Evolutionary conservation across 164 flowering plant genomes (phyloP), one percentile per base, ranked within the genome.

Genomic region (Nelumbo lutea): DNA sequence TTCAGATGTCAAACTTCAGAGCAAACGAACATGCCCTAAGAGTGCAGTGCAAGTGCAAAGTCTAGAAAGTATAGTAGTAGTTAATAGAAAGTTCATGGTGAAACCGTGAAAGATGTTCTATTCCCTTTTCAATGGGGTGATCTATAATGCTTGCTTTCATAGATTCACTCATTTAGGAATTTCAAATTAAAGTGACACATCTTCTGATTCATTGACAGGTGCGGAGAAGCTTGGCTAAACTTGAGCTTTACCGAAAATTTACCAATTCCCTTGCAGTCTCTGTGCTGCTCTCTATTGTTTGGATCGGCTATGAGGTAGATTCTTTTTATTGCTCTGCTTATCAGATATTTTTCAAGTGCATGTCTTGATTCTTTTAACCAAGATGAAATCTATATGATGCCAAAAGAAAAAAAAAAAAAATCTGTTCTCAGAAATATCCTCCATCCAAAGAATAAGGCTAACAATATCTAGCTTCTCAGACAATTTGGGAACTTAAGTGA

Each of bases 261-360:
- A 92, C 98, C 42, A 95, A 92, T 79, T 60, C 88, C 42, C 86
- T 95, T 63, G 97, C 97, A 14, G 75, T 88, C 13, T 83, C 84
- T 64, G 97, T 92, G 83, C 76, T 95, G 72, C 74, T 95, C 39
- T 89, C 97, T 61, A 79, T 95, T 75, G 96, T 91, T 64, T 95
- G 98, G 97, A 85, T 95, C 76, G 96, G 97, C 61, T 92, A 86
- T 76, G 98, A 95, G 97, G 98, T 95, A 78, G 15, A 46, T 3
- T 8, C 57, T 61, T 58, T 47, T 47, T 71, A 15, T 60, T 68
- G 65, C 7, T 46, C n/a, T 65, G 57, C 41, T 39, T 68, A 47
- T 68, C 13, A 14, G 62, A 56, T 44, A 47, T n/a, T 68, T 68
- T 13, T 42, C 41, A 3, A 9, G 40, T 1, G 9, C 11, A 11